Conservation (phyloP, 2,329 filamentous ascomycete species). For the Tolypocladium amazonense region DNA sequence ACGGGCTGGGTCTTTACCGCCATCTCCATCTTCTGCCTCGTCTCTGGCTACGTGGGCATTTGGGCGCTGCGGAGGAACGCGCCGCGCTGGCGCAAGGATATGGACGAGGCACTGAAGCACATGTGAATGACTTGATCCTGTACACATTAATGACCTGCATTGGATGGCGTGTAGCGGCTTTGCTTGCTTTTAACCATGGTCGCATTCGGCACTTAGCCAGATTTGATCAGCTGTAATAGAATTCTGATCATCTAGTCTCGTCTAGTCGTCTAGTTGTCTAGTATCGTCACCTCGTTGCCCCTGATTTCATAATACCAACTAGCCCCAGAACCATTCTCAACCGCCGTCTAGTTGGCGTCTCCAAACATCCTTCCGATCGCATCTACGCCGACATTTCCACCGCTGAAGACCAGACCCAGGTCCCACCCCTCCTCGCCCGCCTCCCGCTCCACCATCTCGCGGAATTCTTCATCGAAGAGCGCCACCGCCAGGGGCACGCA, state of each 20-base stretch:
- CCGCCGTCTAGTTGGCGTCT: background rate
- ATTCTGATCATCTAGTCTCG: background rate
- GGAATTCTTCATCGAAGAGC: slow-evolving; percentile 78
- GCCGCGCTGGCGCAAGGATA: slow-evolving; percentile 49
- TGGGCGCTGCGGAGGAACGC: slow-evolving; percentile 51
- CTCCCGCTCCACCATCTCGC: slow-evolving; percentile 57
- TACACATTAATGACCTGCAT: background rate
- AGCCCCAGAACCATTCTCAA: background rate
- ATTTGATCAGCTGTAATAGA: background rate
- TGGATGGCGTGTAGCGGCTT: background rate
- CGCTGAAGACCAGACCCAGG: slow-evolving; percentile 48
- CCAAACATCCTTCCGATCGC: slow-evolving; percentile 39
- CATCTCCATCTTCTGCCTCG: slow-evolving; percentile 39
- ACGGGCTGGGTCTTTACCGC: slow-evolving; percentile 67
- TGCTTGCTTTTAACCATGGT: background rate
- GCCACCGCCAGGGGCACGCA: slow-evolving; percentile 76
- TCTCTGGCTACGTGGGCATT: slow-evolving; percentile 46
- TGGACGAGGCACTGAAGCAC: slow-evolving; percentile 40
- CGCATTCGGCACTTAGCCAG: background rate
- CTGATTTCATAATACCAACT: background rate
- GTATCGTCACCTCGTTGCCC: background rate
- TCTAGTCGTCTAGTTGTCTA: background rate
- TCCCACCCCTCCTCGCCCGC: slow-evolving; percentile 67
- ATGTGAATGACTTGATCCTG: slow-evolving; percentile 1
- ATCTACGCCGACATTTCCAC: slow-evolving; percentile 49